Percentiles rank a stretch among this genome's conserved stretches.
Evolutionary conservation across 1,284 basidiomycete species (phyloP).

Genomic region (Malassezia caprae): DNA sequence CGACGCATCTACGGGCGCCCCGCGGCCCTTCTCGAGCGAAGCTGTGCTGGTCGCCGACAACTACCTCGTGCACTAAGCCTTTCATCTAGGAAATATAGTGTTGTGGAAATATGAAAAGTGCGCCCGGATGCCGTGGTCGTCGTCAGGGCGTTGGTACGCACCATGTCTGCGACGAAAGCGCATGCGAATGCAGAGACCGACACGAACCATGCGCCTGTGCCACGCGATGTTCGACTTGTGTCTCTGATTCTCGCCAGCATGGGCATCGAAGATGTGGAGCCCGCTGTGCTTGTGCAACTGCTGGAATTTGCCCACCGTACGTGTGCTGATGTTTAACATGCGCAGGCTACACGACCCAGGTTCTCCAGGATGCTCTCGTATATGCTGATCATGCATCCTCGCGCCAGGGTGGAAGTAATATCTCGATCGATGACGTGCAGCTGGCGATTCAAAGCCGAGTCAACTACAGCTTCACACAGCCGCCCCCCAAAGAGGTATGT

Average conservation of each 20-base stretch:
- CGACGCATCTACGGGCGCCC: neutral
- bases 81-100: constrained; percentile 2
- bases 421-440: constrained; percentile 76
- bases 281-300: constrained; percentile 83
- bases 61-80: constrained; percentile 10
- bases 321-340: constrained; percentile 17
- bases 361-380: constrained; percentile 76
- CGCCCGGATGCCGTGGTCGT: neutral
- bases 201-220: constrained; percentile 46
- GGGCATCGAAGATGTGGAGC: constrained; percentile 88
- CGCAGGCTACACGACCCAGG: constrained; percentile 71
- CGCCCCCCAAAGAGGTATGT: constrained; percentile 85
- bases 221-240: constrained; percentile 80
- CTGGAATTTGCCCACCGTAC: constrained; percentile 83
- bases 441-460: constrained; percentile 85
- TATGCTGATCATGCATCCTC: constrained; percentile 76
- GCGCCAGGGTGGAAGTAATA: constrained; percentile 22
- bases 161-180: constrained; percentile 13
- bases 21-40: constrained; percentile 8
- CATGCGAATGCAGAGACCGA: neutral
- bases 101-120: neutral
- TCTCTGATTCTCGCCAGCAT: constrained; percentile 84
- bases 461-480: constrained; percentile 84
- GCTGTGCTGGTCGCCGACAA: constrained; percentile 9
- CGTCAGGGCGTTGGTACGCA: neutral